A percentile compares a stretch with the other conserved stretches of the same genome.
These are phyloP conservation scores for Croton setiger DNA, from an alignment of 441 rosid genomes.

Conservation along the genomic window DNA sequence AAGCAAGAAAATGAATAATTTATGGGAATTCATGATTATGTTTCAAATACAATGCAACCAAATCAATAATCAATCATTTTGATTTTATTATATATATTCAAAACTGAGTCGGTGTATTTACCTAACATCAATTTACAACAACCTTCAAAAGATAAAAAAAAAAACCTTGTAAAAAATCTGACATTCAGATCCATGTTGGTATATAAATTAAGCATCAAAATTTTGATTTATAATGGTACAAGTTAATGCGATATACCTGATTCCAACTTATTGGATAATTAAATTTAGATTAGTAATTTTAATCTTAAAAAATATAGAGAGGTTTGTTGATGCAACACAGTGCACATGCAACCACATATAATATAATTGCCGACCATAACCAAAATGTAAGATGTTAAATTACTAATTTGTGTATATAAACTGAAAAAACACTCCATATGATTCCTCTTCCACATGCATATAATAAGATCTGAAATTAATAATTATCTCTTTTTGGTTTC, in stretches of 20 bases:
- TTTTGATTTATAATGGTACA: no score
- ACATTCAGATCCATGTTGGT: not conserved
- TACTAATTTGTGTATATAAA: constrained; percentile 6
- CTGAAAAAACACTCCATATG: constrained; percentile 5
- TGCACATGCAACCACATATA: constrained; percentile 22
- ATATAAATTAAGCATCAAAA: no score
- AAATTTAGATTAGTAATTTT: no score
- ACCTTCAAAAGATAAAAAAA: not conserved
- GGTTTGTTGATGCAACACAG: no score
- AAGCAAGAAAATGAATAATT: not conserved
- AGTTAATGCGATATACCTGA: no score
- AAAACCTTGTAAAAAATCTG: not conserved
- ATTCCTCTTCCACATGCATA: constrained; percentile 22
- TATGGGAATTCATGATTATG: not conserved
- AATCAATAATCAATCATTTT: no score
- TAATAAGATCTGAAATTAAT: constrained; percentile 25
- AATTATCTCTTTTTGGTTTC: not conserved
- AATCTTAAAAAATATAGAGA: no score
- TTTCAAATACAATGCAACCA: not conserved
- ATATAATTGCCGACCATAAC: constrained; percentile 29
- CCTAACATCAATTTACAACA: no score
- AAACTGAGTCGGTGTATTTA: no score
- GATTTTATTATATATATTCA: no score
- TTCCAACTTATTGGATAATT: no score
- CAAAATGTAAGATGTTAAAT: not conserved